Evolutionary conservation across 495 filamentous ascomycete genomes (phyloP).

Genomic region (Neurospora sp.): DNA sequence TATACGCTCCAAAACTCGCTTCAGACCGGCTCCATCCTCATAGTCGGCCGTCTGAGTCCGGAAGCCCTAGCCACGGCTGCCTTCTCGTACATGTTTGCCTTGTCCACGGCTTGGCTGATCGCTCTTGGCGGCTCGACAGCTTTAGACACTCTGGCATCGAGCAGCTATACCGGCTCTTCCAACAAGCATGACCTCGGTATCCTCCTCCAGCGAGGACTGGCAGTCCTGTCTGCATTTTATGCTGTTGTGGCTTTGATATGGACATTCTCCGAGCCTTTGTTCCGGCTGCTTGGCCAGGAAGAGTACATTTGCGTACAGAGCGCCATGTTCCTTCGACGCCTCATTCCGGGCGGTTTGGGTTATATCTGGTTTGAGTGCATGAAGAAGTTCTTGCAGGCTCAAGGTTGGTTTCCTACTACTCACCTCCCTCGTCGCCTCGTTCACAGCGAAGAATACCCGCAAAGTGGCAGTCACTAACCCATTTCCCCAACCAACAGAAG

Average conservation of each 20-base stretch:
- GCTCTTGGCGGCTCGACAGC: slow-evolving; percentile 88
- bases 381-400: slow-evolving; percentile 90
- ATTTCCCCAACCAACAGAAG: slow-evolving; percentile 36
- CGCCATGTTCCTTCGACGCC: slow-evolving; percentile 60
- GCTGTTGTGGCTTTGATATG: slow-evolving; percentile 66
- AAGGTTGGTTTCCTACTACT: slow-evolving; percentile 41
- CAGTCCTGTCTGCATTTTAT: slow-evolving; percentile 67
- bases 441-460: background rate
- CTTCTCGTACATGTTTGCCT: slow-evolving; percentile 88
- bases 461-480: background rate
- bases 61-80: slow-evolving; percentile 75
- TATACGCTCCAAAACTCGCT: slow-evolving; percentile 85
- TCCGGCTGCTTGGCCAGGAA: slow-evolving; percentile 68
- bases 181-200: slow-evolving; percentile 78
- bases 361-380: slow-evolving; percentile 87
- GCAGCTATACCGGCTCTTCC: slow-evolving; percentile 74
- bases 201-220: slow-evolving; percentile 67
- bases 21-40: slow-evolving; percentile 74
- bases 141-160: slow-evolving; percentile 77
- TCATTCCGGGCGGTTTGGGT: slow-evolving; percentile 78
- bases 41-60: slow-evolving; percentile 68
- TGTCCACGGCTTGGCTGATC: slow-evolving; percentile 84
- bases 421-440: background rate
- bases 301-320: slow-evolving; percentile 66
- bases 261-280: slow-evolving; percentile 67